Evolutionary conservation across 2,329 filamentous ascomycete genomes (phyloP).

Genomic region (Ramularia collo-cygni): DNA sequence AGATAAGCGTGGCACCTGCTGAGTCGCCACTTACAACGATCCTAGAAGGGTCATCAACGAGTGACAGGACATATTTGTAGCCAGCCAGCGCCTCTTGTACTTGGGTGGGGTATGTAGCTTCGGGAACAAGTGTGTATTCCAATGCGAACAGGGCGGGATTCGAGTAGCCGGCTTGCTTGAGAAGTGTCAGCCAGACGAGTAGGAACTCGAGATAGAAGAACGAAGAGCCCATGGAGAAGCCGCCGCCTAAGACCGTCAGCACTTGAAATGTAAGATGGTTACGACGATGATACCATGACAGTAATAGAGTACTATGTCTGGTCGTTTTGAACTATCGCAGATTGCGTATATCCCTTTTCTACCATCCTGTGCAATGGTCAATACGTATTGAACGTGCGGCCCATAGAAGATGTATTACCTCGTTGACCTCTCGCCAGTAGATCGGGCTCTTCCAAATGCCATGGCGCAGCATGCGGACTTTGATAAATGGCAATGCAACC

Average conservation of each 20-base stretch:
- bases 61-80: slow-evolving; percentile 62
- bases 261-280: background rate
- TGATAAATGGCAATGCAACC: slow-evolving; percentile 66
- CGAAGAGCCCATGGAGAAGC: slow-evolving; percentile 73
- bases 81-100: slow-evolving; percentile 62
- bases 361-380: slow-evolving; percentile 12
- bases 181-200: slow-evolving; percentile 60
- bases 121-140: slow-evolving; percentile 74
- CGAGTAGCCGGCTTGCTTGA: slow-evolving; percentile 57
- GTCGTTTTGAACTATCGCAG: slow-evolving; percentile 51
- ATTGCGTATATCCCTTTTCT: slow-evolving; percentile 62
- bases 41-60: slow-evolving; percentile 51
- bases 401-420: slow-evolving; percentile 33
- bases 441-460: slow-evolving; percentile 58
- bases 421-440: slow-evolving; percentile 55
- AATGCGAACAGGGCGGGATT: slow-evolving; percentile 75
- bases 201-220: slow-evolving; percentile 85
- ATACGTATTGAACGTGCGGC: background rate
- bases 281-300: slow-evolving; percentile 57
- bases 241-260: slow-evolving; percentile 51
- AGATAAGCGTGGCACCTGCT: slow-evolving; percentile 65
- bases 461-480: slow-evolving; percentile 68
- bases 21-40: slow-evolving; percentile 73
- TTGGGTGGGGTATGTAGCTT: slow-evolving; percentile 66
- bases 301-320: slow-evolving; percentile 77